Evolutionary conservation across 306 rosid species (phyloP).

Genomic region (Quillaja saponaria): DNA sequence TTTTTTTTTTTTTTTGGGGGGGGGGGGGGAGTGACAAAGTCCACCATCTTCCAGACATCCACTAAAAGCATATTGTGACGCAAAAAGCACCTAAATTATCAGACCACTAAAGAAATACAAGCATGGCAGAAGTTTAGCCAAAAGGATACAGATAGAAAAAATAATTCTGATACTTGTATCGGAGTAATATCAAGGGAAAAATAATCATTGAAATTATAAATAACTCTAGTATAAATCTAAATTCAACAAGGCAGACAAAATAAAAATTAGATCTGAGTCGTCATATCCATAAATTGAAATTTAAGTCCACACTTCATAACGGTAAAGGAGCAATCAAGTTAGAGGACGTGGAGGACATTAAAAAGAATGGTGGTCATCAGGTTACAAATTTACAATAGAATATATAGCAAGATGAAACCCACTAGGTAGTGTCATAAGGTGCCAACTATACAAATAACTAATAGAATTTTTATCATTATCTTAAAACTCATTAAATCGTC

Average conservation of each 20-base stretch:
- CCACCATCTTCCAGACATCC: not conserved
- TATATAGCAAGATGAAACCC: conserved; percentile 23
- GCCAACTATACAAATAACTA: conserved; percentile 16
- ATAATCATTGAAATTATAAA: conserved; percentile 10
- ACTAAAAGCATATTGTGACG: not conserved
- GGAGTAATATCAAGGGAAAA: not conserved
- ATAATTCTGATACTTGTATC: not conserved
- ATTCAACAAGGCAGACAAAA: conserved; percentile 7
- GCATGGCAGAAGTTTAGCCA: conserved; percentile 1
- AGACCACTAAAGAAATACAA: not conserved
- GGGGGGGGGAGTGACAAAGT: conserved; percentile 12
- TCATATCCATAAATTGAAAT: conserved; percentile 9
- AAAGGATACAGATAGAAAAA: not conserved
- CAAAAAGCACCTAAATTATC: conserved; percentile 6
- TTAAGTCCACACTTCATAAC: not conserved
- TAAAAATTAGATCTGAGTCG: not conserved
- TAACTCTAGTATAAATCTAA: not conserved
- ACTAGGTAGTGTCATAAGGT: conserved; percentile 5
- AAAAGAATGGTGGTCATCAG: conserved; percentile 1
- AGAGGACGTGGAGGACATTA: conserved; percentile 4
- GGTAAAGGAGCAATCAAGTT: not conserved
- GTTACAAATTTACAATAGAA: conserved; percentile 20
- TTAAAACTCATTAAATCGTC: conserved; percentile 12
- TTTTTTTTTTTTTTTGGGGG: no score
- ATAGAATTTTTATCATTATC: conserved; percentile 13